Base-by-base conservation (phyloP, 225 moss, liverwort and hornwort species). In the Pseudisothecium myosuroides region DNA sequence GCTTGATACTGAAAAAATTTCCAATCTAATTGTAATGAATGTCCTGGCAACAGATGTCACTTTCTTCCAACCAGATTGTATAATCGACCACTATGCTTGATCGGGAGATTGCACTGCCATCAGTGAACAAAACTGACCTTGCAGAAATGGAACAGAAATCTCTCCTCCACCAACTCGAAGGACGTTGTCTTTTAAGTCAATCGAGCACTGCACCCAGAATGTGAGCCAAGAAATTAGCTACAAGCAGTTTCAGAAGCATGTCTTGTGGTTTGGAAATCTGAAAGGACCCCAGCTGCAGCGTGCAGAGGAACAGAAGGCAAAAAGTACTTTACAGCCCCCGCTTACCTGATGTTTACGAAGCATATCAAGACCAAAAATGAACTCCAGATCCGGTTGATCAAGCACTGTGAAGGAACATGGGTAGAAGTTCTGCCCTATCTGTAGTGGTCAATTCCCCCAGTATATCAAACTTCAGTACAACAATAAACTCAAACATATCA, bases 311-410 rank as follows among this genome's bases (percentile, higher is more conserved):
- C 45, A 31, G 9, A 83, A 87, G 81, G 47, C 12, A 59, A 60
- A 88, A 81, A 26, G 21, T 13, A 52, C 36, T 64, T 39, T 9
- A 55, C 39, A 60, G 22, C 50, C 55, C 55, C 61, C 41, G 37
- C 74, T 55, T 64, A 97, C 98, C 95, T 98, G 96, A 90, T 99
- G 98, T 86, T 99, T 99, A 65, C 97, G 97, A 84, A 99, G 96
- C 98, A 99, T 99, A 78, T 99, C 98, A 45, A 99, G 94, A 58
- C 98, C 98, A 89, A 97, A 99, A 86, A 99, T 99, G 84, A 99
- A 99, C 89, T 99, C 98, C 82, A 99, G 81, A 91, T 99, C 96
- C 82, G 97, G 95, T 84, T 99, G 98, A 86, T 99, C 98, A 85
- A 99, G 96, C 85, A 99, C 98, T 73, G 95, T 99, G 91, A 99